Conservation (phyloP, 495 filamentous ascomycete genomes). For the Pyrenopolyporus hunteri region DNA sequence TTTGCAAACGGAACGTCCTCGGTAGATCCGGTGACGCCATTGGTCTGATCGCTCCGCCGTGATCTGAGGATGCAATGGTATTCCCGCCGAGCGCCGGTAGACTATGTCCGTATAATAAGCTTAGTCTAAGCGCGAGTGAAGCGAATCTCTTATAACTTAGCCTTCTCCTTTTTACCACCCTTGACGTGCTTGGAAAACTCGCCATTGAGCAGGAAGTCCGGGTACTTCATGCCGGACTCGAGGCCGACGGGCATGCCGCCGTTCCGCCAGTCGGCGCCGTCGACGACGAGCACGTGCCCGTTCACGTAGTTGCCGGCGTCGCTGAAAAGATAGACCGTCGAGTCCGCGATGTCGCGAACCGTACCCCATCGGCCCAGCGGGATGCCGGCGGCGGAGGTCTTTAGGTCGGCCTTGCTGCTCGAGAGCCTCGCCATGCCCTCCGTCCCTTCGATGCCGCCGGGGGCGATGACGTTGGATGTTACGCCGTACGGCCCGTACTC, state of each 20-base stretch:
- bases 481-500: constrained; percentile 89
- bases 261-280: constrained; percentile 74
- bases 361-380: constrained; percentile 79
- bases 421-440: constrained; percentile 64
- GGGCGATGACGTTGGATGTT: constrained; percentile 86
- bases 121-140: not conserved
- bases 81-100: not conserved
- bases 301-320: constrained; percentile 85
- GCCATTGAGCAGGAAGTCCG: constrained; percentile 51
- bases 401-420: constrained; percentile 44
- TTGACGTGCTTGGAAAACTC: constrained; percentile 52
- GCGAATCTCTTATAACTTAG: constrained; percentile 45
- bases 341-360: constrained; percentile 88
- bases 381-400: constrained; percentile 45
- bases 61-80: too few relatives aligned
- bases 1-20: not conserved
- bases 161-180: constrained; percentile 45
- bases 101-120: not conserved
- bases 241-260: constrained; percentile 52
- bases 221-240: constrained; percentile 52
- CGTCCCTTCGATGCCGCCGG: constrained; percentile 75
- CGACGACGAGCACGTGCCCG: constrained; percentile 78
- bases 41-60: not conserved
- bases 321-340: constrained; percentile 84
- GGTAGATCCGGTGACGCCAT: not conserved